Percentiles rank a stretch among this genome's conserved stretches.
phyloP scores from a whole-genome alignment of 1,284 basidiomycete genomes.

The Sparassis latifolia region DNA sequence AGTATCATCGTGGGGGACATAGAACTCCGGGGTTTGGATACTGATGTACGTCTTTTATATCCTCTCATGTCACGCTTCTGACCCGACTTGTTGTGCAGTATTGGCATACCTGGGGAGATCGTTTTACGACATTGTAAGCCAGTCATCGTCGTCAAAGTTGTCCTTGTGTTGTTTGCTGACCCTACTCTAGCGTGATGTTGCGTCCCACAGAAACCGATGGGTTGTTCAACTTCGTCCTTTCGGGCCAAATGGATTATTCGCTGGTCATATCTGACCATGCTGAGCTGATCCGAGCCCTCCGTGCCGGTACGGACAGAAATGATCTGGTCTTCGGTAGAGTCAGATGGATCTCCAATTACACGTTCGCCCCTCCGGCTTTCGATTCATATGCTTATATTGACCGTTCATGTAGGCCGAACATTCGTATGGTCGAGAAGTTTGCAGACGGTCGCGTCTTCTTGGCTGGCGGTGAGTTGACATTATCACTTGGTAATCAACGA shows the following conservation, averaged over 20 bases:
- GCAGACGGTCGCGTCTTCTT: constrained; percentile 28
- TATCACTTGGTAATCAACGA: too few species aligned
- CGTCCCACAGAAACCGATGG: constrained; percentile 5
- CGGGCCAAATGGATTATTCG: neutral
- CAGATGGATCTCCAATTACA: constrained; percentile 4
- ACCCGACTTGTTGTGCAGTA: constrained; percentile 11
- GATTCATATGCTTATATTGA: neutral
- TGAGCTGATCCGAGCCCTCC: constrained; percentile 1
- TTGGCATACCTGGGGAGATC: constrained; percentile 26
- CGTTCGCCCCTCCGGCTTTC: neutral
- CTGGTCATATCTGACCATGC: neutral
- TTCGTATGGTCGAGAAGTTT: constrained; percentile 32
- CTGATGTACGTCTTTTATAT: constrained; percentile 11
- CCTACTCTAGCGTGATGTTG: neutral
- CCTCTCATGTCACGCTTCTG: neutral
- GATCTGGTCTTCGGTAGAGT: constrained; percentile 7
- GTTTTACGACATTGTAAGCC: constrained; percentile 9
- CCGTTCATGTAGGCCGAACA: constrained; percentile 26
- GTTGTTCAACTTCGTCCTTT: neutral
- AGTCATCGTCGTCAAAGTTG: neutral
- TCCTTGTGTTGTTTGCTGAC: neutral
- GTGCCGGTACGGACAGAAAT: constrained; percentile 1
- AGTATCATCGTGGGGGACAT: constrained; percentile 26
- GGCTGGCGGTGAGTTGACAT: constrained; percentile 25
- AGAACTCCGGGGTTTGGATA: constrained; percentile 19